Conservation (phyloP, 768 basidiomycete genomes). For the Thelephora ganbajun region DNA sequence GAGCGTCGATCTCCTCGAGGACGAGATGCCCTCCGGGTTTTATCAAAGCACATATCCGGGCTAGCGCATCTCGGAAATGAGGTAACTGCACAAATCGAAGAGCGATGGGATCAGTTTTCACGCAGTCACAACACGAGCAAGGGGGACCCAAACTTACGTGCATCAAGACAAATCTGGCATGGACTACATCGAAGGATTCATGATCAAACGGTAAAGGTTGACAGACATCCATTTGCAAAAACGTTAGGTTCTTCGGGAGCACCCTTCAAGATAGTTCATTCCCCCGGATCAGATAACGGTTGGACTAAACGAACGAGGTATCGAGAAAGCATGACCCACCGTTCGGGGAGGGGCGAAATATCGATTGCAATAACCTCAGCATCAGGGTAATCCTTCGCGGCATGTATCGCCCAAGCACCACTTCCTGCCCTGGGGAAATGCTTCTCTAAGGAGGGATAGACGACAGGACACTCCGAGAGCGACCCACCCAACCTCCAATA, state of each 20-base stretch:
- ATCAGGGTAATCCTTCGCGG: neutral
- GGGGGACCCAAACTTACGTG: slow-evolving; percentile 8
- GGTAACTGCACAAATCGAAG: neutral
- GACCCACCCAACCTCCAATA: neutral
- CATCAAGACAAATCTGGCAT: slow-evolving; percentile 12
- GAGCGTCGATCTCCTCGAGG: neutral
- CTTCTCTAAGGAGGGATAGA: neutral
- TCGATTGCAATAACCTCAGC: neutral
- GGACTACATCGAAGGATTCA: slow-evolving; percentile 14
- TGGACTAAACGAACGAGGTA: no score
- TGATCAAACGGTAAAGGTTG: slow-evolving; percentile 11
- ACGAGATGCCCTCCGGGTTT: neutral
- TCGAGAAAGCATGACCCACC: neutral
- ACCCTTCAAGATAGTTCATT: slow-evolving; percentile 1
- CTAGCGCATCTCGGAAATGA: neutral
- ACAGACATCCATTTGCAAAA: slow-evolving; percentile 9
- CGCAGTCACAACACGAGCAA: no score
- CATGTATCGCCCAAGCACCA: neutral
- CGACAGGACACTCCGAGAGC: neutral
- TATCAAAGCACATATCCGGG: neutral
- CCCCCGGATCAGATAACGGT: no score
- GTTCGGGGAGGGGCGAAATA: neutral
- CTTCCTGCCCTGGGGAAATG: neutral
- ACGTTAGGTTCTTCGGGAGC: slow-evolving; percentile 10
- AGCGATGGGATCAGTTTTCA: no score